These are phyloP conservation scores for Oryza punctata DNA, from an alignment of 176 grass and related monocot species.

Conservation along the genomic window DNA sequence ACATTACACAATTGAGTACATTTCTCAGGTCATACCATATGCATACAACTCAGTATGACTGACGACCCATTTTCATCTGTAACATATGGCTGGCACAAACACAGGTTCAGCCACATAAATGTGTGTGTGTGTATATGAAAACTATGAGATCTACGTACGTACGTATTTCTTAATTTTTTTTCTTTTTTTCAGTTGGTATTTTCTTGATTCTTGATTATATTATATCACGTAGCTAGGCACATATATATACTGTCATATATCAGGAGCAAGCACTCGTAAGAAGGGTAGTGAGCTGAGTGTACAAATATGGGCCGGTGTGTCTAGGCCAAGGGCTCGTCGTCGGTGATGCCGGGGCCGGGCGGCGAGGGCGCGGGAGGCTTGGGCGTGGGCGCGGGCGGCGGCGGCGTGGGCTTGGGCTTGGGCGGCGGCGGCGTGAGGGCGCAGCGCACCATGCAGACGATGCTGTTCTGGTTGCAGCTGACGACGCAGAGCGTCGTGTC, in stretches of 20 bases:
- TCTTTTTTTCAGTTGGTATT: background rate
- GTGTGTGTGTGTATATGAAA: background rate
- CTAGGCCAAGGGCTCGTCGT: background rate
- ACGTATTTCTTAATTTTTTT: background rate
- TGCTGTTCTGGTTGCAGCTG: constrained; percentile 46
- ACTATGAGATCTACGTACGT: background rate
- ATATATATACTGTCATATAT: background rate
- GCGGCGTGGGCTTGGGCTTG: background rate
- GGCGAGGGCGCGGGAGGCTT: background rate
- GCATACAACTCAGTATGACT: constrained; percentile 8
- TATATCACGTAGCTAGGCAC: background rate
- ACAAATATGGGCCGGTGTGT: too few species aligned
- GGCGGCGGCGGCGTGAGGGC: constrained; percentile 30
- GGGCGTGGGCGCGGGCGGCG: background rate
- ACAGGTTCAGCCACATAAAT: background rate
- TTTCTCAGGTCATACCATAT: background rate
- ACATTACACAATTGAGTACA: constrained; percentile 24
- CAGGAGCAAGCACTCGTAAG: background rate
- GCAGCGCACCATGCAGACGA: constrained; percentile 51
- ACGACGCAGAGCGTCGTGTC: constrained; percentile 52
- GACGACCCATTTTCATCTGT: constrained; percentile 8
- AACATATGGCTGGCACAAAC: background rate
- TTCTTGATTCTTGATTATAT: background rate
- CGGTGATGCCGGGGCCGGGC: background rate
- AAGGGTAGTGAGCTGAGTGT: background rate